Percentiles rank a stretch among this genome's conserved stretches.
Evolutionary conservation across 352 stramenopile genomes (phyloP).

Genomic region (Pythium monospermum): DNA sequence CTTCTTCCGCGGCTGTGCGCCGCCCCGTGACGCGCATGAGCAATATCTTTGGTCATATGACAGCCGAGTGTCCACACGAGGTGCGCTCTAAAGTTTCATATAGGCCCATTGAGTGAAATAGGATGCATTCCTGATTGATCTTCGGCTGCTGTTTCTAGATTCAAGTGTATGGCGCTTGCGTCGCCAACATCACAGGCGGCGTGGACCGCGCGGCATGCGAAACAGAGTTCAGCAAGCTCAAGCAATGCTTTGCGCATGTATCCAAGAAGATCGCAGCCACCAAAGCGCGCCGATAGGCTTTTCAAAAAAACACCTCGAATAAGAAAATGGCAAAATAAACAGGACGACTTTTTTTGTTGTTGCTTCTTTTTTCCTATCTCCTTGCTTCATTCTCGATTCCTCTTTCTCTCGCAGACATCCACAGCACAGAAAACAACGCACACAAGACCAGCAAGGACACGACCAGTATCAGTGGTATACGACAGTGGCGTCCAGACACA

Average conservation of each 20-base stretch:
- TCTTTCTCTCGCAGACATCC: neutral
- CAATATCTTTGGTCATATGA: conserved; percentile 65
- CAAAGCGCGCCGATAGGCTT: neutral
- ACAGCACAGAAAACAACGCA: neutral
- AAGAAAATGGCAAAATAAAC: conserved; percentile 4
- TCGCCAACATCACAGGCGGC: conserved; percentile 53
- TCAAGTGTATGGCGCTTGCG: conserved; percentile 75
- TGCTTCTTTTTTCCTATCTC: neutral
- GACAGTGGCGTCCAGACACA: no score
- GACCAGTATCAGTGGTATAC: no score
- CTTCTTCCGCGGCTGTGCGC: conserved; percentile 8
- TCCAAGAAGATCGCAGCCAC: conserved; percentile 29
- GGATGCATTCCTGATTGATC: neutral
- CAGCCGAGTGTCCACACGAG: conserved; percentile 54
- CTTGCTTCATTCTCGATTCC: neutral
- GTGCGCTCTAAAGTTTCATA: conserved; percentile 25
- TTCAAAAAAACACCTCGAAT: neutral
- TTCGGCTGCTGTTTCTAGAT: conserved; percentile 34
- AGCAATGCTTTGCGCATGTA: conserved; percentile 53
- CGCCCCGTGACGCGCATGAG: conserved; percentile 47
- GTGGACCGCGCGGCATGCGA: conserved; percentile 51
- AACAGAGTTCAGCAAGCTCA: conserved; percentile 70
- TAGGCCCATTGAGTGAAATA: neutral
- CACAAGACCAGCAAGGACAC: no score
- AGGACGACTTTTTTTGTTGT: neutral